phyloP scores from a whole-genome alignment of 2,329 filamentous ascomycete species.

The Aspergillus latus region DNA sequence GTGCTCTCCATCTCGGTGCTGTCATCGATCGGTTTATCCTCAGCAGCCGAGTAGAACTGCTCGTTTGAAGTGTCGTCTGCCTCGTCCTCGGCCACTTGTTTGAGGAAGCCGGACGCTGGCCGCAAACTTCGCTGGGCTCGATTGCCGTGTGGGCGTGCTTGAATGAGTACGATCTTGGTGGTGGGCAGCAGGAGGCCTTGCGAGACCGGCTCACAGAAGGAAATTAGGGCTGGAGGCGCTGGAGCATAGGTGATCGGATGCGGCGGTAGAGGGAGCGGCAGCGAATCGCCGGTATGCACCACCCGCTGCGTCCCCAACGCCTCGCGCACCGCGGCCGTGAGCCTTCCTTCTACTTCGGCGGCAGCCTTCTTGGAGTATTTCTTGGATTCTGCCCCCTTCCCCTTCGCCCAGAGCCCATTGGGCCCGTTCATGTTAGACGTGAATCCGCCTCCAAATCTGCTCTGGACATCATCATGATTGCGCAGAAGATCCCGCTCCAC shows the following conservation, averaged over 20 bases:
- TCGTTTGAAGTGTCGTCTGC: slow-evolving; percentile 86
- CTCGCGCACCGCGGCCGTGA: slow-evolving; percentile 69
- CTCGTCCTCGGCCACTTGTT: slow-evolving; percentile 58
- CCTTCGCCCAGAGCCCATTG: slow-evolving; percentile 43
- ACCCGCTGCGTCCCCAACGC: slow-evolving; percentile 72
- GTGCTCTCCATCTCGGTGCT: slow-evolving; percentile 54
- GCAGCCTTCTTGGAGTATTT: slow-evolving; percentile 36
- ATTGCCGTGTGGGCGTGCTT: slow-evolving; percentile 51
- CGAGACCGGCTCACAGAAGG: slow-evolving; percentile 90
- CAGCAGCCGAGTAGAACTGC: slow-evolving; percentile 87
- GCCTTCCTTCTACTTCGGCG: slow-evolving; percentile 54
- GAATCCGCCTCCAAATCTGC: slow-evolving; percentile 71
- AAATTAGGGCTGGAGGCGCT: slow-evolving; percentile 80
- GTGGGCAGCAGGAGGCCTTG: slow-evolving; percentile 76
- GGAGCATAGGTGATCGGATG: slow-evolving; percentile 86
- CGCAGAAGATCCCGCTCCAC: slow-evolving; percentile 78
- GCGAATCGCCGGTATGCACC: slow-evolving; percentile 78
- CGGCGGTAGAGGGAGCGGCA: slow-evolving; percentile 72
- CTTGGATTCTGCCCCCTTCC: slow-evolving; percentile 32
- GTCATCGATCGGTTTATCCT: slow-evolving; percentile 60
- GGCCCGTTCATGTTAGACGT: slow-evolving; percentile 31
- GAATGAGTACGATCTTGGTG: slow-evolving; percentile 76
- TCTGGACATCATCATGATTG: slow-evolving; percentile 78
- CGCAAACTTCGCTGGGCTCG: slow-evolving; percentile 46
- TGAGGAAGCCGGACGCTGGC: slow-evolving; percentile 54